Base-by-base conservation (phyloP, 257 asterid species). In the Scutellaria baicalensis region DNA sequence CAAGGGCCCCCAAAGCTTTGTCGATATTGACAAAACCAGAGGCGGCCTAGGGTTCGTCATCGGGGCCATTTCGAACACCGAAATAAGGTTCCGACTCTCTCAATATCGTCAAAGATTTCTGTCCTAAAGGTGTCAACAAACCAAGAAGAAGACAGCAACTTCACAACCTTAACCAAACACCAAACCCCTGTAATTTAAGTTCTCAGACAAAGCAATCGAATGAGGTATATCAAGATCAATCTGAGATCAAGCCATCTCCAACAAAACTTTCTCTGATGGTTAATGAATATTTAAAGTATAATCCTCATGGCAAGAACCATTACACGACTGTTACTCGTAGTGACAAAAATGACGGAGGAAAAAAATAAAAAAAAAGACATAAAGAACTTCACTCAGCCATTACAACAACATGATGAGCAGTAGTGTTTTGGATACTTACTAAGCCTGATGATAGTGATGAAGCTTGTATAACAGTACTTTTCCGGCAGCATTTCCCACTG, bases 381-480 rank as follows among this genome's bases (percentile, higher is more conserved):
- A 14, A 8, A 40, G 11, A 40, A 10, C 9, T 40, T n/a, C 11
- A 54, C 12, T 38, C 23, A 8, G 20, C 63, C 16, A 44, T 13
- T 54, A 65, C 40, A 47, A 12, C 64, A 58, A 14, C 43, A 36
- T 14, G 40, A 49, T 23, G 27, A 33, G 50, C 50, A 17, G 45
- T 9, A 75, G 49, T 5, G 27, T 62, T 56, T 11, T 13, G 17
- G 21, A 38, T 42, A 16, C 61, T 52, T 18, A 64, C 80, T 83
- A 90, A 0, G 96, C 96, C 71, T 84, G 85, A 77, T 85, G 81
- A 78, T 89, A 91, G 73, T 93, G 96, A 79, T 93, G 96, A 81
- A 93, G 82, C 88, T 91, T 93, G 86, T 89, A 93, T 58, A 91
- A 56, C 67, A 89, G 35, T 42, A 91, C 96, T 36, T 86, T 89